A percentile compares a stretch with the other conserved stretches of the same genome.
phyloP scores from a whole-genome alignment of 108 stramenopile genomes.

The Cyclotella distinguenda region DNA sequence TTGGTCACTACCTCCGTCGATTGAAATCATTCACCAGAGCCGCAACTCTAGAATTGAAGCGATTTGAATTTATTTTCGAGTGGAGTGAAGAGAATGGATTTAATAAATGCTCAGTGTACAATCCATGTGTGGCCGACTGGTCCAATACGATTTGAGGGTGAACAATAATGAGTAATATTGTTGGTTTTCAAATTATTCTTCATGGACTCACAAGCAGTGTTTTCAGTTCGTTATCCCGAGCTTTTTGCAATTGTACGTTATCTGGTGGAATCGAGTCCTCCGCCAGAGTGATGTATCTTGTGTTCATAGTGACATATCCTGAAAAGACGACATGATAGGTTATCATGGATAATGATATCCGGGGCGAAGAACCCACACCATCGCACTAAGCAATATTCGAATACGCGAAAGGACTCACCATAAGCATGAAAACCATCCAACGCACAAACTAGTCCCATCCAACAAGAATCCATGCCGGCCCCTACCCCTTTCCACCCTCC shows the following conservation, averaged over 20 bases:
- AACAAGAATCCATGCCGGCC: constrained; percentile 38
- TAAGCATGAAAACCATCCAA: constrained; percentile 35
- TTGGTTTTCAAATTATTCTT: too few relatives aligned
- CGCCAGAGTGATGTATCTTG: constrained; percentile 22
- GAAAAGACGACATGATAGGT: neutral
- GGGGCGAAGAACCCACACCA: neutral
- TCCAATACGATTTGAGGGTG: constrained; percentile 5
- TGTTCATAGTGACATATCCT: constrained; percentile 43
- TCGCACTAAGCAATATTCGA: neutral
- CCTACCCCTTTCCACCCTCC: constrained; percentile 29
- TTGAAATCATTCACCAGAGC: constrained; percentile 20
- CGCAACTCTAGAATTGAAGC: constrained; percentile 20
- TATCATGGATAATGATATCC: neutral
- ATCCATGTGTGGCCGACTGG: too few relatives aligned
- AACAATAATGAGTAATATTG: neutral
- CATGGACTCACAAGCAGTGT: constrained; percentile 26
- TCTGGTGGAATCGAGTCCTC: constrained; percentile 34
- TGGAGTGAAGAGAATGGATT: constrained; percentile 33
- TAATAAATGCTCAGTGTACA: constrained; percentile 36
- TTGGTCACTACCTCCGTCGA: neutral
- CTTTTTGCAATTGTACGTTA: constrained; percentile 22
- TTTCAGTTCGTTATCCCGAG: constrained; percentile 32
- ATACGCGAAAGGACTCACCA: constrained; percentile 14
- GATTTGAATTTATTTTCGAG: constrained; percentile 33
- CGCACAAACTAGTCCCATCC: constrained; percentile 31